Conservation (phyloP, 176 grass and related monocot genomes). For the Zizania latifolia region DNA sequence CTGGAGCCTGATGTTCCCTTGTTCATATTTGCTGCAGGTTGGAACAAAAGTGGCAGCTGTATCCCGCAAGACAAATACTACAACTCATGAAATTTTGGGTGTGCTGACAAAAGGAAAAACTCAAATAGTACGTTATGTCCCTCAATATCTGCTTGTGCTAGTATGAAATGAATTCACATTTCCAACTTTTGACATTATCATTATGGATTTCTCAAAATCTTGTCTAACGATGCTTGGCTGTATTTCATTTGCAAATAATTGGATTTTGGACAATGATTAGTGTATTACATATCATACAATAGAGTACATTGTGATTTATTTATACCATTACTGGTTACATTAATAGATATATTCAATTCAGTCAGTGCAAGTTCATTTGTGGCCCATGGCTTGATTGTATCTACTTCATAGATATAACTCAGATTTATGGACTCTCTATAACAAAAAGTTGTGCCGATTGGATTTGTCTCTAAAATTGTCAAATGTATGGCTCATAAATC, state of each 20-base stretch:
- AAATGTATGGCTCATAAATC: not conserved
- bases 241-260: slow-evolving; percentile 4
- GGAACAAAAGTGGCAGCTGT: slow-evolving; percentile 92
- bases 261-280: slow-evolving; percentile 4
- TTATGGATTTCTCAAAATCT: not conserved
- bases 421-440: not conserved
- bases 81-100: slow-evolving; percentile 86
- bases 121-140: slow-evolving; percentile 74
- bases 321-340: not conserved
- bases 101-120: slow-evolving; percentile 87
- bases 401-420: not conserved
- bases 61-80: slow-evolving; percentile 97
- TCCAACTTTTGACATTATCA: not conserved
- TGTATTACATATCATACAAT: not conserved
- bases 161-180: slow-evolving; percentile 4
- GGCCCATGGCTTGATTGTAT: not conserved
- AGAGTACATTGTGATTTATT: not conserved
- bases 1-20: not conserved
- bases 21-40: slow-evolving; percentile 45
- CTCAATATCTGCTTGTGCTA: not conserved
- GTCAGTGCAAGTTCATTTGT: not conserved
- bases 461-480: not conserved
- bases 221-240: not conserved
- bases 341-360: not conserved
- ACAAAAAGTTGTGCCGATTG: not conserved